Evolutionary conservation across 2,329 filamentous ascomycete species (phyloP), one percentile per base, ranked within the genome.

Genomic region (Beauveria caledonica): DNA sequence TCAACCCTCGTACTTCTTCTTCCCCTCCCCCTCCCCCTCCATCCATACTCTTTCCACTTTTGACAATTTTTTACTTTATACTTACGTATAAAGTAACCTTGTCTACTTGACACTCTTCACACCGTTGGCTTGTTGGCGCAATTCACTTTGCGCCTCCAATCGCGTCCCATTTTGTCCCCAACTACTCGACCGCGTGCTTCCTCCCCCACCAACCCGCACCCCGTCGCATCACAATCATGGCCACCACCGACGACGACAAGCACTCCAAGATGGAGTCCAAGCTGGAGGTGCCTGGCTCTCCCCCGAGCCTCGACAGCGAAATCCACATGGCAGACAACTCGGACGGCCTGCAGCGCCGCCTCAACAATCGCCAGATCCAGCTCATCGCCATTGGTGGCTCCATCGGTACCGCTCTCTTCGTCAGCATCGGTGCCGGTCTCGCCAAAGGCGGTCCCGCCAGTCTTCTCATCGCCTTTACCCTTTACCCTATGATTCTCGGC

Each of bases 361-460:
- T 83, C 49, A 75, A 76, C 64, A 82, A 82, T 67, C 75, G 80
- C 57, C 78, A 83, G 65, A 81, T 84, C 66, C 81, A 84, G 69
- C 74, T 84, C 40, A 83, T 84, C 61, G 81, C 81, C 64, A 79
- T 84, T 66, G 82, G 81, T 33, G 81, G 81, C 50, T 81, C 80
- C 58, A 83, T 84, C 63, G 80, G 80, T 58, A 83, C 80, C 3
- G 80, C 80, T 2, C 74, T 86, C 58, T 86, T 86, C 71, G 80
- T 86, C 67, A 82, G 77, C 66, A 86, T 88, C 63, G 84, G 84
- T 60, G 74, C 75, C 64, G 84, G 83, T 48, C 73, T 78, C 23
- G 72, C 72, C 60, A 66, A 66, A n/a, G 76, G 76, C 29, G 77
- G 77, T 21, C 76, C 77, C 2, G 74, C 72, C 51, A 80, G 77